These are phyloP conservation scores for Mortierella claussenii DNA, from an alignment of 192 early-diverging fungal genomes.

Conservation along the genomic window DNA sequence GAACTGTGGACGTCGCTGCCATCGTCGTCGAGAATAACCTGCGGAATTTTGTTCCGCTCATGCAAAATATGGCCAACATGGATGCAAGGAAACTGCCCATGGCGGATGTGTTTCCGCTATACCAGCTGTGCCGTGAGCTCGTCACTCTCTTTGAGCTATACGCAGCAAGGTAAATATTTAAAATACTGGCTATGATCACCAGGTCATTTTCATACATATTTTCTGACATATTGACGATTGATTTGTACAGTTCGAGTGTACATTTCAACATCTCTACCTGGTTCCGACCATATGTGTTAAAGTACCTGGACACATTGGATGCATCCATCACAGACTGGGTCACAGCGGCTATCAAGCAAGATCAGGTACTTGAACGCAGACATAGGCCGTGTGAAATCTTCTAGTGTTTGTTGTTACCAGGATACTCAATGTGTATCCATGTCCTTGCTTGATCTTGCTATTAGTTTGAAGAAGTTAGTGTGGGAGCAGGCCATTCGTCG, in stretches of 20 bases:
- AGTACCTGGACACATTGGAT: conserved; percentile 73
- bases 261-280: conserved; percentile 76
- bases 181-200: too few species aligned
- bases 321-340: conserved; percentile 78
- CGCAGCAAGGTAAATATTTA: conserved; percentile 59
- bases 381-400: not conserved
- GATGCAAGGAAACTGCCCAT: conserved; percentile 57
- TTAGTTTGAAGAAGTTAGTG: conserved; percentile 66
- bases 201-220: too few species aligned
- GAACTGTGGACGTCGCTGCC: conserved; percentile 46
- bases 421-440: too few species aligned
- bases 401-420: not conserved
- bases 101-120: conserved; percentile 63
- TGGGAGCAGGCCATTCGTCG: conserved; percentile 69
- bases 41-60: conserved; percentile 62
- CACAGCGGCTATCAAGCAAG: conserved; percentile 69
- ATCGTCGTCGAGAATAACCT: conserved; percentile 64
- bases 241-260: conserved; percentile 29
- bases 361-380: conserved; percentile 57
- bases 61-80: conserved; percentile 66
- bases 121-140: conserved; percentile 60
- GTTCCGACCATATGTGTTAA: conserved; percentile 76
- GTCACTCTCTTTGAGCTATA: conserved; percentile 60
- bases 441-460: too few species aligned
- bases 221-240: not conserved